phyloP scores from a whole-genome alignment of 768 basidiomycete genomes.

The Pleurotus sapidus region DNA sequence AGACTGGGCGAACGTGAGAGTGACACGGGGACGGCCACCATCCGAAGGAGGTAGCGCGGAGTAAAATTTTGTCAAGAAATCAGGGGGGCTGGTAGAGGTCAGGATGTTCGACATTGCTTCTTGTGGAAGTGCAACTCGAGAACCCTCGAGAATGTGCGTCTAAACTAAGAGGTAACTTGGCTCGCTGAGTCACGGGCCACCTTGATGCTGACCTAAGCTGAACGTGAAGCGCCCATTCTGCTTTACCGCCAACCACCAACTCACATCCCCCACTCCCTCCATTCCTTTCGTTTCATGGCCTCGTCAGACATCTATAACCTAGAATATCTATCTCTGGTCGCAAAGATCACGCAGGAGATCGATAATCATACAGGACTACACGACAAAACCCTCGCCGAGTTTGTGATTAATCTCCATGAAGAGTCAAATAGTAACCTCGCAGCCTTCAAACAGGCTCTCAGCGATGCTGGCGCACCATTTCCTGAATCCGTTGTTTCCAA shows the following conservation, averaged over 20 bases:
- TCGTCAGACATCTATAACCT: conserved; percentile 85
- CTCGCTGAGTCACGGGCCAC: too few species aligned
- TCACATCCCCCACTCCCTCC: not conserved
- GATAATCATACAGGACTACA: conserved; percentile 81
- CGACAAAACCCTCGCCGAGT: conserved; percentile 95
- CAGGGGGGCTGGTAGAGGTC: conserved; percentile 15
- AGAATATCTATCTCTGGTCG: conserved; percentile 88
- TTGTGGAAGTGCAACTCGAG: too few species aligned
- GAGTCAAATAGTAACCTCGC: conserved; percentile 68
- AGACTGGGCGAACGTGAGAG: conserved; percentile 83
- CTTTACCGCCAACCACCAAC: not conserved
- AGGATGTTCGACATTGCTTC: not conserved
- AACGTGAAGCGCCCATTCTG: not conserved
- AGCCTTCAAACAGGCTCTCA: conserved; percentile 80
- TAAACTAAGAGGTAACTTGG: too few species aligned
- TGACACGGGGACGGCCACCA: conserved; percentile 55
- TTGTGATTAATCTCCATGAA: conserved; percentile 88
- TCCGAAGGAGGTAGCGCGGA: conserved; percentile 14
- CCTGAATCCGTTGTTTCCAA: conserved; percentile 90
- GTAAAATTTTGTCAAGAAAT: conserved; percentile 22
- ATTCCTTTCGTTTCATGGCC: conserved; percentile 39
- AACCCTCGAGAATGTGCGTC: too few species aligned
- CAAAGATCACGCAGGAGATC: conserved; percentile 90
- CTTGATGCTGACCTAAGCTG: too few species aligned
- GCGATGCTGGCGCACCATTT: conserved; percentile 76